Percentiles rank a stretch among this genome's conserved stretches.
Conservation (phyloP, 1,284 basidiomycete genomes). For the Leccinum subspadiceum region DNA sequence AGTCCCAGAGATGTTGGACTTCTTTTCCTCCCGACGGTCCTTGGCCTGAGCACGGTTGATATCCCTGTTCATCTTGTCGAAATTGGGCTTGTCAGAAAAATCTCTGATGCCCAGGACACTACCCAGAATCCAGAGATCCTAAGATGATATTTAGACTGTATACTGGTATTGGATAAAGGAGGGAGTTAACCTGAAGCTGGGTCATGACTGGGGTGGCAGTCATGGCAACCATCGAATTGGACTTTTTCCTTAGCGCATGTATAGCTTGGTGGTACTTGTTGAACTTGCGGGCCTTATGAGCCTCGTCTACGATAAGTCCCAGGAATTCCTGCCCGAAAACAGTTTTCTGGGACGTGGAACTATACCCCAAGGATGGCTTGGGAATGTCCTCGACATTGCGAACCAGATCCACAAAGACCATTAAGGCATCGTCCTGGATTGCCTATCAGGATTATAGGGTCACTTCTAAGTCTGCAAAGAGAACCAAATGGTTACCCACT, state of each 20-base stretch:
- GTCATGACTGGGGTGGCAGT: constrained; percentile 8
- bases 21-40: neutral
- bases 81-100: neutral
- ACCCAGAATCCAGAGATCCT: neutral
- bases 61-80: neutral
- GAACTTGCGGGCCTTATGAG: constrained; percentile 1
- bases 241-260: neutral
- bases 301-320: constrained; percentile 1
- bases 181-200: neutral
- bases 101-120: neutral
- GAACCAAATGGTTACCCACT: neutral
- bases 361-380: neutral
- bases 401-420: neutral
- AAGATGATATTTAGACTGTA: neutral
- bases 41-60: neutral
- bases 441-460: neutral
- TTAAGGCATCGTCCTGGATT: neutral
- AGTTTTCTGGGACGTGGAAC: neutral
- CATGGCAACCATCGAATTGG: neutral
- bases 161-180: neutral
- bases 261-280: constrained; percentile 4
- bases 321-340: neutral
- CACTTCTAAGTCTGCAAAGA: neutral
- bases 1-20: neutral
- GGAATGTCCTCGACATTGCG: neutral